Evolutionary conservation across 2,329 filamentous ascomycete genomes (phyloP).

Genomic region (Botrytis porri): DNA sequence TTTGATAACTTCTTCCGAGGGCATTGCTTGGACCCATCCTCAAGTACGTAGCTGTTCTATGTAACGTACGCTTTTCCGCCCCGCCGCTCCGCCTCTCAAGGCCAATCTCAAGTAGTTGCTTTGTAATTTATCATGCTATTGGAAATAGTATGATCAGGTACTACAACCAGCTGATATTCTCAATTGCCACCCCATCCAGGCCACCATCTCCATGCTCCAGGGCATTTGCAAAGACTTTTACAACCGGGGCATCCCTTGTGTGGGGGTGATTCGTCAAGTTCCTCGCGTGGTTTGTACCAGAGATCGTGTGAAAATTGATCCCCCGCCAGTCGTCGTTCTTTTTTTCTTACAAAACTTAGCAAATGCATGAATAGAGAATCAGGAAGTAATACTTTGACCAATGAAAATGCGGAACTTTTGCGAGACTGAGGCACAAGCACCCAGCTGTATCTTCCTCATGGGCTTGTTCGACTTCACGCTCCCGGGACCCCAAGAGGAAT

Average conservation of each 20-base stretch:
- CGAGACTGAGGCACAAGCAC: not conserved
- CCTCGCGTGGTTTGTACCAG: conserved; percentile 11
- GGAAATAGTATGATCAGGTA: not conserved
- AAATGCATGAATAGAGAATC: not conserved
- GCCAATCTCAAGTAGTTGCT: not conserved
- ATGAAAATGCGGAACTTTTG: not conserved
- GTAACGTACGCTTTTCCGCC: not conserved
- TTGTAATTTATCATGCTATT: not conserved
- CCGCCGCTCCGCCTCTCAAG: not conserved
- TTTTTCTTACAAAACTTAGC: conserved; percentile 1
- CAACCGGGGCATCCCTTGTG: not conserved
- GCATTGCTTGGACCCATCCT: not conserved
- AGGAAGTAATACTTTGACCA: conserved; percentile 9
- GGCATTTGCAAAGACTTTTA: not conserved
- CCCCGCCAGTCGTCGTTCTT: not conserved
- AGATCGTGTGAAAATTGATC: conserved; percentile 15
- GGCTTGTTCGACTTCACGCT: not conserved
- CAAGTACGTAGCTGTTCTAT: not conserved
- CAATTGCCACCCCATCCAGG: not conserved
- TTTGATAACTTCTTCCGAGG: not conserved
- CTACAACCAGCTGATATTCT: not conserved
- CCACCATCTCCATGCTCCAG: not conserved
- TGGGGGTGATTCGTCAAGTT: conserved; percentile 1
- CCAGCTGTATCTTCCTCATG: not conserved
- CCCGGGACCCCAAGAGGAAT: not conserved